Evolutionary conservation across 257 asterid species (phyloP).

Genomic region (Penstemon newberryi): DNA sequence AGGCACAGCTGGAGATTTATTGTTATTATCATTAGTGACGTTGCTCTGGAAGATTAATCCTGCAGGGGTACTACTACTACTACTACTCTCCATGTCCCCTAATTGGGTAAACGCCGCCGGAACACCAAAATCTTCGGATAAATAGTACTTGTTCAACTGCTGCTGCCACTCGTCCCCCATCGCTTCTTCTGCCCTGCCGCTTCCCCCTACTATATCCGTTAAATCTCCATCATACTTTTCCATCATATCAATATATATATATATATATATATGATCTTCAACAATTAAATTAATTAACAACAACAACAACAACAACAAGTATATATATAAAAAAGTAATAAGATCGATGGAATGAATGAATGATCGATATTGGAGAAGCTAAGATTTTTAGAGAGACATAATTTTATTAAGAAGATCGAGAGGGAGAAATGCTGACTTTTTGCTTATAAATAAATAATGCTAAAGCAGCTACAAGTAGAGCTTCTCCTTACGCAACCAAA

Average conservation of each 20-base stretch:
- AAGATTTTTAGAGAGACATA: not conserved
- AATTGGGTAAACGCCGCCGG: slow-evolving; percentile 58
- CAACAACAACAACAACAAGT: too few species aligned
- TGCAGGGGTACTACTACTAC: not conserved
- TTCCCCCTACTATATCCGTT: slow-evolving; percentile 68
- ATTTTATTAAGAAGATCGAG: slow-evolving; percentile 16
- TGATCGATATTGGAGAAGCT: not conserved
- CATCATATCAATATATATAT: slow-evolving; percentile 31
- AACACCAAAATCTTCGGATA: slow-evolving; percentile 69
- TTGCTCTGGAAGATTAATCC: too few species aligned
- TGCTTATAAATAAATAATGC: not conserved
- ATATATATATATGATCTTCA: not conserved
- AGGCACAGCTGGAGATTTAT: not conserved
- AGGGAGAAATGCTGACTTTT: slow-evolving; percentile 62
- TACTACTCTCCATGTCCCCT: slow-evolving; percentile 33
- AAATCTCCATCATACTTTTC: slow-evolving; percentile 72
- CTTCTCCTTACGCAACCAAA: slow-evolving; percentile 48
- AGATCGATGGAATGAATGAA: not conserved
- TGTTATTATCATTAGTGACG: slow-evolving; percentile 9
- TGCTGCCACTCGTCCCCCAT: slow-evolving; percentile 37
- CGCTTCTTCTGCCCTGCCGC: not conserved
- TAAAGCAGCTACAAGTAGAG: slow-evolving; percentile 32
- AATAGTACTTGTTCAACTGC: slow-evolving; percentile 33
- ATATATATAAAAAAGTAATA: not conserved
- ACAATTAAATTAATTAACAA: not conserved